Base-by-base conservation (phyloP, 176 grass and related monocot species). In the Melocanna baccifera region DNA sequence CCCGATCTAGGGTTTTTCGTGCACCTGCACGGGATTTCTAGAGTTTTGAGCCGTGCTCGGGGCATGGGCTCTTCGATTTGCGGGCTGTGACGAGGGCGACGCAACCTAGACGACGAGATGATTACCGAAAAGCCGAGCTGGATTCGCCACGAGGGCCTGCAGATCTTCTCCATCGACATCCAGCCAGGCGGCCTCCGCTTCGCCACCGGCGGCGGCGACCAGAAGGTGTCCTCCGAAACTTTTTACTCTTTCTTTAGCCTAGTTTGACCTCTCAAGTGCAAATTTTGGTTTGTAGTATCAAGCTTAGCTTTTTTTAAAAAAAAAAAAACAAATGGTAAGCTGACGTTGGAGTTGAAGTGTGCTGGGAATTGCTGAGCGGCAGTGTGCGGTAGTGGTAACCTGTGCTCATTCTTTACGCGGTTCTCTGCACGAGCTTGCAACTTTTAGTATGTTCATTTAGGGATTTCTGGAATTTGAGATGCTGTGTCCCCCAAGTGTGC, bases 141-240 rank as follows among this genome's bases (percentile, higher is more conserved):
- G 93, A 86, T 99, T 90, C 87, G 89, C 42, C 96, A 99, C 67
- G 96, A 99, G 39, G 91, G 93, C 22, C 80, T 99, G 68, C 96
- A 99, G 88, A 99, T 99, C 88, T 99, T 99, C 96, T 99, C 93
- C 59, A 94, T 99, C 89, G 96, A 99, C 51, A 92, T 99, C 86
- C 96, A 99, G 80, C 91, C 93, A 8, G 90, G 89, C 15, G 93
- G 89, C 58, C 77, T 89, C 69, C 84, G 93, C 70, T 99, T 96
- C 53, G 93, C 93, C 48, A 99, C 96, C 67, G 96, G 96, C 47
- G 96, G 96, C 36, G 93, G 96, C 66, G 96, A 99, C 88, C 96
- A 99, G 75, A 98, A 98, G 92, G 95, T 86, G 20, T 37, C 41
- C 7, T 76, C 2, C 77, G 15, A 0, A 12, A 45, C 78, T 57